These are phyloP conservation scores for Sarcomyxa edulis DNA, from an alignment of 768 basidiomycete species.

Conservation along the genomic window DNA sequence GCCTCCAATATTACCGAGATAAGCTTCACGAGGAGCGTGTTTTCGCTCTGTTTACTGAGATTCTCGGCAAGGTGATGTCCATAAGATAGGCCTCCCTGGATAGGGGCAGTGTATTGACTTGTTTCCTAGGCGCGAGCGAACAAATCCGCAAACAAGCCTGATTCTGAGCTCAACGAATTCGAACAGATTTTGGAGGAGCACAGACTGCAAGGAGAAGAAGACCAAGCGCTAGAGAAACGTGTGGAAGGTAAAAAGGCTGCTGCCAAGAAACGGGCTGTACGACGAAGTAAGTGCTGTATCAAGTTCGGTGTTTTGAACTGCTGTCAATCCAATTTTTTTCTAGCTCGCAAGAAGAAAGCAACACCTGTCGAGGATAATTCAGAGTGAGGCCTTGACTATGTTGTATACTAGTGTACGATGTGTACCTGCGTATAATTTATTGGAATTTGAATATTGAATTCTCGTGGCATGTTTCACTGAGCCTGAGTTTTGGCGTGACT, in stretches of 20 bases:
- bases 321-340: no score
- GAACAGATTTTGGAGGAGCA: constrained; percentile 89
- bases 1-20: constrained; percentile 88
- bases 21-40: constrained; percentile 89
- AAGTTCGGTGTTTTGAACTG: no score
- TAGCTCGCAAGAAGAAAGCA: no score
- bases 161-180: constrained; percentile 92
- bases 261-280: constrained; percentile 61
- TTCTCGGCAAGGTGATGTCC: constrained; percentile 69
- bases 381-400: no score
- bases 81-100: neutral
- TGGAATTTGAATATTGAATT: no score
- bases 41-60: constrained; percentile 79
- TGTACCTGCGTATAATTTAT: no score
- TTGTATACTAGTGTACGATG: no score
- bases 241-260: constrained; percentile 83
- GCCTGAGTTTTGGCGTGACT: no score
- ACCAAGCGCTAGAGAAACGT: constrained; percentile 84
- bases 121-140: constrained; percentile 68
- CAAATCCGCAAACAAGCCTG: constrained; percentile 89
- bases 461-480: no score
- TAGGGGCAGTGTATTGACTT: no score
- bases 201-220: constrained; percentile 82
- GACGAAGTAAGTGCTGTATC: constrained; percentile 31
- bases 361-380: no score